A percentile compares a stretch with the other conserved stretches of the same genome.
Evolutionary conservation across 805 yeast species (phyloP).

Genomic region (Zygoascus tannicola): DNA sequence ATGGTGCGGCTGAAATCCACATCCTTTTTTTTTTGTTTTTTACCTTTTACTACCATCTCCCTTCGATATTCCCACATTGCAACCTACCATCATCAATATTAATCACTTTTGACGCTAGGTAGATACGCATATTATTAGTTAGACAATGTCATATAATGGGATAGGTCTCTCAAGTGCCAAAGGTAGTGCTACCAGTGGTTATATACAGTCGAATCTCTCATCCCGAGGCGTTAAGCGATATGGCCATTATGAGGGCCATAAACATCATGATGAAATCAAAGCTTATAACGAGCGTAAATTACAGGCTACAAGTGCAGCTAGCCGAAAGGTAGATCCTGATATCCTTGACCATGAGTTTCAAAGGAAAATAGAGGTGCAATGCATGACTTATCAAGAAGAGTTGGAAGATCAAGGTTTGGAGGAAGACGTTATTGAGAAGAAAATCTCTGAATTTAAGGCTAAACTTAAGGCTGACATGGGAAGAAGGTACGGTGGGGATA

Average conservation of each 20-base stretch:
- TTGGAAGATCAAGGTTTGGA: constrained; percentile 20
- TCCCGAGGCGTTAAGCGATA: constrained; percentile 4
- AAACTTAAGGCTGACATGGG: constrained; percentile 11
- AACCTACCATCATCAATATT: too few species aligned
- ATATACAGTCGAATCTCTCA: constrained; percentile 23
- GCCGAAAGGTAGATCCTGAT: constrained; percentile 18
- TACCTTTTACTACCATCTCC: too few species aligned
- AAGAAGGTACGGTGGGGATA: constrained; percentile 3
- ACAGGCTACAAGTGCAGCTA: constrained; percentile 10
- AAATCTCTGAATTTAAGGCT: constrained; percentile 15
- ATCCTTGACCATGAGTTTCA: constrained; percentile 23
- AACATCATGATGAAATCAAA: constrained; percentile 8
- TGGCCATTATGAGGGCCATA: constrained; percentile 19
- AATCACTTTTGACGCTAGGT: too few species aligned
- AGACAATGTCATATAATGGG: constrained; percentile 28
- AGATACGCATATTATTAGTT: too few species aligned
- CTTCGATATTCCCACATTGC: too few species aligned
- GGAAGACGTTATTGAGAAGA: constrained; percentile 17
- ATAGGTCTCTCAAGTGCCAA: constrained; percentile 28
- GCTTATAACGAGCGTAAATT: constrained; percentile 7
- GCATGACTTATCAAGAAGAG: constrained; percentile 20
- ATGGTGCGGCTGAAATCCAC: too few species aligned
- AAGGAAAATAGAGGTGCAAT: constrained; percentile 23
- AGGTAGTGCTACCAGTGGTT: constrained; percentile 30
- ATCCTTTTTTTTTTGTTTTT: too few species aligned